phyloP scores from a whole-genome alignment of 2,329 filamentous ascomycete species.

The Metarhizium album region DNA sequence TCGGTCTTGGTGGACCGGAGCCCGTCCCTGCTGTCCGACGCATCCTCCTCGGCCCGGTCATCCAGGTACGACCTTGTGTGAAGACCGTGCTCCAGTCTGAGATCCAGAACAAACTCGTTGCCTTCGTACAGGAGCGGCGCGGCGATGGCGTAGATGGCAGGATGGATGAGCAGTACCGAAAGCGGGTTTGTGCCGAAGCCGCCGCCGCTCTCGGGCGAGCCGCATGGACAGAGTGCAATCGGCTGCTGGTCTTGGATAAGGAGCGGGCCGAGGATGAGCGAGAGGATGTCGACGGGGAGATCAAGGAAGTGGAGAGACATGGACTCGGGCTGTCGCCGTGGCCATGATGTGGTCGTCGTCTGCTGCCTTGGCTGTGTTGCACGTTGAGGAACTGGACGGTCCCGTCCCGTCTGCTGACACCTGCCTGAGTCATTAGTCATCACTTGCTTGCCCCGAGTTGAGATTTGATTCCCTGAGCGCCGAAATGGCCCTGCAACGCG shows the following conservation, averaged over 20 bases:
- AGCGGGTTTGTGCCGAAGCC: conserved; percentile 12
- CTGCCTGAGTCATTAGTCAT: too few species aligned
- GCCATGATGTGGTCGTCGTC: background rate
- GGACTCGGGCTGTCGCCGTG: background rate
- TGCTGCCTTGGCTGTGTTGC: too few species aligned
- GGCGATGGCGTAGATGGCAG: conserved; percentile 21
- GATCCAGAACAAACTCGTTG: conserved; percentile 21
- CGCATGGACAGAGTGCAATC: conserved; percentile 20
- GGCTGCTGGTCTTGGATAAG: conserved; percentile 12
- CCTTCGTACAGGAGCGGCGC: conserved; percentile 21
- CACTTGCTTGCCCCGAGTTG: too few species aligned
- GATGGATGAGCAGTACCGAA: conserved; percentile 21
- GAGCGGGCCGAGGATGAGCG: conserved; percentile 20
- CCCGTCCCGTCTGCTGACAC: too few species aligned
- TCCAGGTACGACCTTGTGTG: conserved; percentile 17
- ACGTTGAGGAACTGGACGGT: background rate
- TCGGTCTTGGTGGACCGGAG: too few species aligned
- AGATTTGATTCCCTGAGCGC: too few species aligned
- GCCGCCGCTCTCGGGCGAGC: conserved; percentile 5
- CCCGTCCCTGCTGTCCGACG: conserved; percentile 4
- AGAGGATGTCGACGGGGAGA: conserved; percentile 22
- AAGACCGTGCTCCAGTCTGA: conserved; percentile 16
- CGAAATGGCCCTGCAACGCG: too few species aligned
- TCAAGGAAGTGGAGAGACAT: conserved; percentile 20
- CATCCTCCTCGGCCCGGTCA: conserved; percentile 4